Evolutionary conservation across 2,329 filamentous ascomycete genomes (phyloP).

Genomic region (Thielaviopsis punctulata): DNA sequence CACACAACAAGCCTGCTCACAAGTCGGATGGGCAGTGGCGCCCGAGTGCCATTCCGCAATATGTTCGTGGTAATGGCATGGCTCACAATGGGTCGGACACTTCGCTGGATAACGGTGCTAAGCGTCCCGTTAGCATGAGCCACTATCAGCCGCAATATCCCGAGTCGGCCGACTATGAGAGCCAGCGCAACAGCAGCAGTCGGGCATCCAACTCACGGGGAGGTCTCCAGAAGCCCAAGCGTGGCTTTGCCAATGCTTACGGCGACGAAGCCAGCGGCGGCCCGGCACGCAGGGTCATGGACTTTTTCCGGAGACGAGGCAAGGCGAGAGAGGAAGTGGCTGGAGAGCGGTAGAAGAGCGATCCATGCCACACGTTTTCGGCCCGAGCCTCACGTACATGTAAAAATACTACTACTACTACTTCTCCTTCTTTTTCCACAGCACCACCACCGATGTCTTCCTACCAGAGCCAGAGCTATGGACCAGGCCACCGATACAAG

Average conservation of each 20-base stretch:
- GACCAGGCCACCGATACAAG: neutral
- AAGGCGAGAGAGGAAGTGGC: slow-evolving; percentile 32
- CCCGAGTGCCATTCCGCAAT: slow-evolving; percentile 25
- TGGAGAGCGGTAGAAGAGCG: slow-evolving; percentile 10
- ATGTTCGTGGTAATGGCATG: slow-evolving; percentile 28
- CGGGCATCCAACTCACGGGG: slow-evolving; percentile 21
- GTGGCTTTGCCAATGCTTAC: slow-evolving; percentile 69
- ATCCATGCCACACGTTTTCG: slow-evolving; percentile 10
- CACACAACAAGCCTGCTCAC: neutral
- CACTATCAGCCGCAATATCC: slow-evolving; percentile 27
- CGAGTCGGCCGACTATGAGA: slow-evolving; percentile 27
- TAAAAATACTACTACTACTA: neutral
- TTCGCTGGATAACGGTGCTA: slow-evolving; percentile 26
- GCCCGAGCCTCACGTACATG: slow-evolving; percentile 4
- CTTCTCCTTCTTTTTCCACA: too few species aligned
- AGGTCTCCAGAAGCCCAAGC: slow-evolving; percentile 68
- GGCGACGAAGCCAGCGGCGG: slow-evolving; percentile 62
- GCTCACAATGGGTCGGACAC: slow-evolving; percentile 36
- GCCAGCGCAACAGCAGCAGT: slow-evolving; percentile 21
- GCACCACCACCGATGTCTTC: neutral
- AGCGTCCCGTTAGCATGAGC: slow-evolving; percentile 19
- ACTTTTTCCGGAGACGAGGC: slow-evolving; percentile 83
- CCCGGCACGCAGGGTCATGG: slow-evolving; percentile 86
- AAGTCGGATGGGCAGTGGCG: slow-evolving; percentile 5
- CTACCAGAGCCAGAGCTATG: neutral